These are phyloP conservation scores for Claviceps sp. DNA, from an alignment of 2,329 filamentous ascomycete species.

Conservation along the genomic window DNA sequence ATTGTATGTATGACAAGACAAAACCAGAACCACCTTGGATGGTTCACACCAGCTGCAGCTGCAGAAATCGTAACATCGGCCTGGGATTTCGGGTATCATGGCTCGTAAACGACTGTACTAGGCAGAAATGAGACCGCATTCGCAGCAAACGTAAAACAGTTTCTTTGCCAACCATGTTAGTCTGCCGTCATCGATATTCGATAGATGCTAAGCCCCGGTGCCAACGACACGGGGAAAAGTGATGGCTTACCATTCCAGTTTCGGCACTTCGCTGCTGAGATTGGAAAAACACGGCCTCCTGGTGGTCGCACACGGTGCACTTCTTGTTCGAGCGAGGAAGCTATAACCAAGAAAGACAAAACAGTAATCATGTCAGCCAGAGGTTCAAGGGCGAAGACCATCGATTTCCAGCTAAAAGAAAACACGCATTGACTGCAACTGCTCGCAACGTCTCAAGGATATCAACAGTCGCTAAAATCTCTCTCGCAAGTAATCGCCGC, in stretches of 20 bases:
- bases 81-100: slow-evolving; percentile 3
- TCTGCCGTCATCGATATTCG: slow-evolving; percentile 1
- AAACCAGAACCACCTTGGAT: neutral
- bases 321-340: slow-evolving; percentile 78
- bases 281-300: slow-evolving; percentile 96
- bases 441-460: neutral
- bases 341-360: slow-evolving; percentile 38
- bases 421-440: slow-evolving; percentile 7
- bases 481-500: neutral
- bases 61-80: neutral
- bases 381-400: slow-evolving; percentile 14
- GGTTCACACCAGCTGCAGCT: neutral
- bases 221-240: neutral
- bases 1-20: neutral
- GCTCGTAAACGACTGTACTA: slow-evolving; percentile 16
- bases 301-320: slow-evolving; percentile 50
- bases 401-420: slow-evolving; percentile 15
- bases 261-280: slow-evolving; percentile 93
- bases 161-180: slow-evolving; percentile 44
- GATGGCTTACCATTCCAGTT: slow-evolving; percentile 79
- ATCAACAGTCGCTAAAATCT: neutral
- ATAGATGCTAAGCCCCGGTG: neutral
- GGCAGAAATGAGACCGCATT: slow-evolving; percentile 78
- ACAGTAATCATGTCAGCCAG: slow-evolving; percentile 29
- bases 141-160: slow-evolving; percentile 89